These are phyloP conservation scores for Aspergillus tubingensis DNA, from an alignment of 2,329 filamentous ascomycete species.

Conservation along the genomic window DNA sequence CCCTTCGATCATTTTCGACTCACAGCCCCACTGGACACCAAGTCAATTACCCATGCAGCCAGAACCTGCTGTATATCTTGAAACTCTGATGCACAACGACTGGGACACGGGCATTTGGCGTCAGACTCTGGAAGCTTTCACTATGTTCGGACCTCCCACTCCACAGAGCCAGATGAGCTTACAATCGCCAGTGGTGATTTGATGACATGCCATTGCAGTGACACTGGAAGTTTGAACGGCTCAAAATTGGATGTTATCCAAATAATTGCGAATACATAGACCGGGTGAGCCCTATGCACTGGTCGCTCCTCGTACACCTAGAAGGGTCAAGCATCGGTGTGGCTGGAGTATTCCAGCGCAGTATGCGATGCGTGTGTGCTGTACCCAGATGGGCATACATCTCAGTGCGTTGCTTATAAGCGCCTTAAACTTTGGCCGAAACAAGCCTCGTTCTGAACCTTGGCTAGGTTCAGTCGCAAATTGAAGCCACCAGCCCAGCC, in stretches of 20 bases:
- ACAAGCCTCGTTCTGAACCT: too few relatives aligned
- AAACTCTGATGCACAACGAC: background rate
- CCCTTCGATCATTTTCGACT: background rate
- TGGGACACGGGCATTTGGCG: conserved; percentile 3
- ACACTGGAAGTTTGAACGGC: too few relatives aligned
- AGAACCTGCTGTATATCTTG: background rate
- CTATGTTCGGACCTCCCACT: conserved; percentile 7
- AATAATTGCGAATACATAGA: background rate
- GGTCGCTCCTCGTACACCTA: too few relatives aligned
- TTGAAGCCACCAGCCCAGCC: too few relatives aligned
- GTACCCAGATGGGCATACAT: too few relatives aligned
- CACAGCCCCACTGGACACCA: background rate
- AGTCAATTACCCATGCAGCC: background rate
- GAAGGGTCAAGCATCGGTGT: too few relatives aligned
- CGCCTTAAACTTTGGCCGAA: too few relatives aligned
- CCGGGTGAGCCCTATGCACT: too few relatives aligned
- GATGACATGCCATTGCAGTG: background rate
- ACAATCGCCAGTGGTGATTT: background rate
- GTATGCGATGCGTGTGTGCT: too few relatives aligned
- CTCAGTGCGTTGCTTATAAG: too few relatives aligned
- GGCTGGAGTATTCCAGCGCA: too few relatives aligned
- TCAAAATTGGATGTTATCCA: background rate
- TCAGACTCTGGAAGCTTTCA: conserved; percentile 9
- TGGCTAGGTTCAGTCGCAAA: too few relatives aligned
- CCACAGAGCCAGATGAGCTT: background rate